Base-by-base conservation (phyloP, 2,329 filamentous ascomycete genomes). In the Coniochaeta pulveracea region DNA sequence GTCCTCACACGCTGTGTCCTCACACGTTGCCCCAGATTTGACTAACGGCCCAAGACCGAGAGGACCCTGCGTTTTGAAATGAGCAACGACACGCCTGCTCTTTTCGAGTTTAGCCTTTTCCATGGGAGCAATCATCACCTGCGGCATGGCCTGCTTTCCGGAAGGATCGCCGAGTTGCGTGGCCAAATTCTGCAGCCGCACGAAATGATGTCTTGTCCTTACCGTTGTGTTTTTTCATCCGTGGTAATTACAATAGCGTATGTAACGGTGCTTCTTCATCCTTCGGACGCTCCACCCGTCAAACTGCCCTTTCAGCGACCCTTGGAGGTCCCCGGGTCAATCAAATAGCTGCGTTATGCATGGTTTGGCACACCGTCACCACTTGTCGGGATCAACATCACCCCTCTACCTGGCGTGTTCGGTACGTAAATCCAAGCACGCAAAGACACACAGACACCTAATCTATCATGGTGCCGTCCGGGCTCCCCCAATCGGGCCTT, bases 31-130 rank as follows among this genome's bases (percentile, higher is more conserved):
- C 28, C 28, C 28, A 19, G 28, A 31, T 31, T 31, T 31, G 28
- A 17, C 18, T 19, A 31, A 31, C 28, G 28, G 28, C 15, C 15
- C 14, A 5, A 12, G 15, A n/a, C 28, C 18, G 28, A 17, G 18
- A 31, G 18, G 28, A 31, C 28, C 28, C 28, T 31, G 28, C 17
- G 22, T 14, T 31, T 31, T 31, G 22, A 31, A 31, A 31, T 19
- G 28, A 31, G n/a, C 28, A 31, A 3, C n/a, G 16, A 10, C 21
- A 23, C 8, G 11, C 22, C 18, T n/a, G n/a, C n/a, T n/a, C n/a
- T n/a, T n/a, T n/a, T n/a, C n/a, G n/a, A n/a, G 9, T 29, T 29
- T 29, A 31, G 18, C 28, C 28, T 21, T 17, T n/a, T 19, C 15
- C 16, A 18, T 16, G 27, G 18, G 8, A 19, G 16, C n/a, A 31